Evolutionary conservation across 345 rosid genomes (phyloP).

Genomic region (Eutrema japonicum): DNA sequence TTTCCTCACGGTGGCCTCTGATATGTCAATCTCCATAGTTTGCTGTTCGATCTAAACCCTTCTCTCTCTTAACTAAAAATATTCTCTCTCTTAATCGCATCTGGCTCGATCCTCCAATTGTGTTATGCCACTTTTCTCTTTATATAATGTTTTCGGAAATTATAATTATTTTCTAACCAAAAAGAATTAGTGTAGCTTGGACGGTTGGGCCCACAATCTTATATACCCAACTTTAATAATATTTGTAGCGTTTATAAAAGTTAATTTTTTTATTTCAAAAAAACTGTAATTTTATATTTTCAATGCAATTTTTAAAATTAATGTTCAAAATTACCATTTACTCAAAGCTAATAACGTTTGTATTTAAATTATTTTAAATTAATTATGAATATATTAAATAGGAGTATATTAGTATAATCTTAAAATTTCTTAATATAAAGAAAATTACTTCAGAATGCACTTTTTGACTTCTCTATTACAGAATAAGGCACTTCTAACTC

Average conservation of each 20-base stretch:
- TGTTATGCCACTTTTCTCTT: constrained; percentile 20
- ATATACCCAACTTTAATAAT: neutral
- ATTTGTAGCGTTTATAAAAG: neutral
- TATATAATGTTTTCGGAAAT: neutral
- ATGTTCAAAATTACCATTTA: too few species aligned
- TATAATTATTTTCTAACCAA: constrained; percentile 3
- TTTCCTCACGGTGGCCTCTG: constrained; percentile 2
- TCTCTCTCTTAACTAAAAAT: neutral
- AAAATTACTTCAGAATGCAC: too few species aligned
- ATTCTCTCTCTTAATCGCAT: neutral
- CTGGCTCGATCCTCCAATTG: constrained; percentile 18
- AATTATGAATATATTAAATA: too few species aligned
- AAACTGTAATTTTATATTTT: too few species aligned
- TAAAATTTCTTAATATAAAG: too few species aligned
- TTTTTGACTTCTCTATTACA: too few species aligned
- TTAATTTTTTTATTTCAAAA: too few species aligned
- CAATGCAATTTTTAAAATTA: too few species aligned
- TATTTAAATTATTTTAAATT: too few species aligned
- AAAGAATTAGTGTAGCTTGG: neutral
- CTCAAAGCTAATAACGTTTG: too few species aligned
- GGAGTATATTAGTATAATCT: too few species aligned
- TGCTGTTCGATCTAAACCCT: neutral
- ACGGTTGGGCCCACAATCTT: constrained; percentile 11
- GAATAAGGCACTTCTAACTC: too few species aligned
- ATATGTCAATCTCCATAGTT: constrained; percentile 38